Base-by-base conservation (phyloP, 73 alveolate species). In the Uronychia setigera region DNA sequence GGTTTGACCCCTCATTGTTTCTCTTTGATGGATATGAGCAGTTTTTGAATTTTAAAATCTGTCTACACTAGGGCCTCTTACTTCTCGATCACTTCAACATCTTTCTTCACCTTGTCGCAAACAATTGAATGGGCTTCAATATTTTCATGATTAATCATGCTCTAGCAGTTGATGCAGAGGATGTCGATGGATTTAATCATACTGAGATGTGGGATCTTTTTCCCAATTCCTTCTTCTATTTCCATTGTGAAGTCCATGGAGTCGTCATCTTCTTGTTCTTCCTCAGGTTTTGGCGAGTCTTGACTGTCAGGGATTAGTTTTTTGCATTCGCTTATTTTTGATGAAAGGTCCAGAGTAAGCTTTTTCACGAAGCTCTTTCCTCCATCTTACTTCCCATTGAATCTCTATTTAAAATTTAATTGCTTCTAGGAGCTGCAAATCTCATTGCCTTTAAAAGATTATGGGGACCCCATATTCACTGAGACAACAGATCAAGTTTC, bases 131-230 rank as follows among this genome's bases (percentile, higher is more conserved):
- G 81, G 32, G 29, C 32, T 32, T 76, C 81, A 1, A 76, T 30
- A 31, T 29, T 1, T 5, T 9, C n/a, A 5, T 28, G 19, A 28
- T 25, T 28, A 28, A 76, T 76, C 81, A 76, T 76, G 28, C 30
- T 32, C 32, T 76, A 27, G 59, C 81, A 76, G 81, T 76, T 76
- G 46, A 76, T 76, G 59, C 81, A 76, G 19, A 76, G 32, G 27
- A 76, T 76, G 59, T 76, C 81, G 29, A 76, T 30, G 19, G 46
- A 9, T 26, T 67, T 26, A 30, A 13, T 1, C 32, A 26, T 26
- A 14, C 26, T 30, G 5, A 1, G 5, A 13, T 25, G 14, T 28
- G 34, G 79, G 32, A 67, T 30, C 5, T 67, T 14, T 26, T 67
- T 67, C 32, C 79, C 29, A 14, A 1, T 67, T 67, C 32, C 79